A percentile compares a stretch with the other conserved stretches of the same genome.
Conservation (phyloP, 768 basidiomycete species). For the Fomitopsis serialis region DNA sequence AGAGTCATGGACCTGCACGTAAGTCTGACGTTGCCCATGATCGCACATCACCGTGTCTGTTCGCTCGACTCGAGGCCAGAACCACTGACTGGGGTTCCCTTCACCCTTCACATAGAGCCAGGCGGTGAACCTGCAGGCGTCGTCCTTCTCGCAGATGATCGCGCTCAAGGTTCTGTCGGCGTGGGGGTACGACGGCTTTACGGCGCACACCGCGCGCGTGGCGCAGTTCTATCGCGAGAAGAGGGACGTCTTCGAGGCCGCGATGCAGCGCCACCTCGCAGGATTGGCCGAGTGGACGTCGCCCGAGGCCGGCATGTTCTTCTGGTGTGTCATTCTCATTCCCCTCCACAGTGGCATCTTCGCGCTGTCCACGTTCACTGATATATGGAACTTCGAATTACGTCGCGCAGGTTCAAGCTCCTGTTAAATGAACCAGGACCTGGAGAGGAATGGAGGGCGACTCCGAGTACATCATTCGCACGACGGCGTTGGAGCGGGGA, state of each 20-base stretch:
- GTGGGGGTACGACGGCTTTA: slow-evolving; percentile 79
- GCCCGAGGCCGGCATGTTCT: slow-evolving; percentile 85
- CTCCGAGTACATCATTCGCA: slow-evolving; percentile 66
- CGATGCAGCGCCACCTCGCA: slow-evolving; percentile 70
- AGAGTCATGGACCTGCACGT: slow-evolving; percentile 69
- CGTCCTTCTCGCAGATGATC: slow-evolving; percentile 61
- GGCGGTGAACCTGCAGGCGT: slow-evolving; percentile 61
- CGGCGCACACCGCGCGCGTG: slow-evolving; percentile 60
- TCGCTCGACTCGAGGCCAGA: too few relatives aligned
- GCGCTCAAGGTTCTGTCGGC: slow-evolving; percentile 49
- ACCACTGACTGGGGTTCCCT: too few relatives aligned
- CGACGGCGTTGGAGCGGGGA: slow-evolving; percentile 71
- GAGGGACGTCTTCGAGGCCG: slow-evolving; percentile 72
- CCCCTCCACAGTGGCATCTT: neutral
- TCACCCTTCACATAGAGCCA: slow-evolving; percentile 43
- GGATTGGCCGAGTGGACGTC: slow-evolving; percentile 70
- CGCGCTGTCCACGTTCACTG: neutral
- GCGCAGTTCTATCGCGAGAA: slow-evolving; percentile 70
- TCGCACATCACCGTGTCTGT: too few relatives aligned
- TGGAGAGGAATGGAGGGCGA: slow-evolving; percentile 43
- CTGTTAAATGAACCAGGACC: slow-evolving; percentile 31
- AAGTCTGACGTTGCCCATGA: slow-evolving; percentile 22
- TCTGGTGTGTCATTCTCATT: slow-evolving; percentile 49
- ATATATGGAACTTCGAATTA: neutral
- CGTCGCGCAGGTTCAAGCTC: slow-evolving; percentile 61